phyloP scores from a whole-genome alignment of 2,329 filamentous ascomycete species.

The Scedosporium minutisporum region DNA sequence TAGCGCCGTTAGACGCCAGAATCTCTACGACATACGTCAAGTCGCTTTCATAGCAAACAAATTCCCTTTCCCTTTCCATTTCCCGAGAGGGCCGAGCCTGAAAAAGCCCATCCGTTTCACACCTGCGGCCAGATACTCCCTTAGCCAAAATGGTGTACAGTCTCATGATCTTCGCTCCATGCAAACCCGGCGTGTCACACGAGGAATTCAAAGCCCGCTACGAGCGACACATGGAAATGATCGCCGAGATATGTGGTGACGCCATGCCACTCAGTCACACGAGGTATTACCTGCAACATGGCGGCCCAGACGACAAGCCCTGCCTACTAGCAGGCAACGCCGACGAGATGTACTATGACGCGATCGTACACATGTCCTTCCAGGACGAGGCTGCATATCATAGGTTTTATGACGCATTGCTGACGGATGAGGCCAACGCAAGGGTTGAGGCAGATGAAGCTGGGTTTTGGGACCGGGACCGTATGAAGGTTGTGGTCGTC shows the following conservation, averaged over 20 bases:
- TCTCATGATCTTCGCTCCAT: constrained; percentile 5
- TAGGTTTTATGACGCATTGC: background rate
- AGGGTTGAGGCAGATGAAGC: constrained; percentile 6
- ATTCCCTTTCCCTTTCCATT: too few species aligned
- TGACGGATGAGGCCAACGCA: constrained; percentile 1
- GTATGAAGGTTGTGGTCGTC: constrained; percentile 5
- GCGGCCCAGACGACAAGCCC: constrained; percentile 1
- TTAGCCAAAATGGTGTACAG: constrained; percentile 5
- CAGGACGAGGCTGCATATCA: constrained; percentile 4
- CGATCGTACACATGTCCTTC: constrained; percentile 1
- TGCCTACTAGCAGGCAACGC: constrained; percentile 2
- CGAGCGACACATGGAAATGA: constrained; percentile 7
- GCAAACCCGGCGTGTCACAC: constrained; percentile 6
- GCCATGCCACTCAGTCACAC: constrained; percentile 7
- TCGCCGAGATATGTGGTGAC: constrained; percentile 3
- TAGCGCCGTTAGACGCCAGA: too few species aligned
- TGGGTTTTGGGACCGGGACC: constrained; percentile 8
- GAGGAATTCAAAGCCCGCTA: constrained; percentile 8
- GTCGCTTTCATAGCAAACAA: too few species aligned
- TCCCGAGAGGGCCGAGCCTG: background rate
- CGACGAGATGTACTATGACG: constrained; percentile 7
- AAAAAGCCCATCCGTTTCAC: background rate
- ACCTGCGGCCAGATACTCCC: background rate
- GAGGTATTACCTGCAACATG: constrained; percentile 5
- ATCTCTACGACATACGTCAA: too few species aligned